These are phyloP conservation scores for Apocynum venetum DNA, from an alignment of 257 asterid genomes.

Conservation along the genomic window DNA sequence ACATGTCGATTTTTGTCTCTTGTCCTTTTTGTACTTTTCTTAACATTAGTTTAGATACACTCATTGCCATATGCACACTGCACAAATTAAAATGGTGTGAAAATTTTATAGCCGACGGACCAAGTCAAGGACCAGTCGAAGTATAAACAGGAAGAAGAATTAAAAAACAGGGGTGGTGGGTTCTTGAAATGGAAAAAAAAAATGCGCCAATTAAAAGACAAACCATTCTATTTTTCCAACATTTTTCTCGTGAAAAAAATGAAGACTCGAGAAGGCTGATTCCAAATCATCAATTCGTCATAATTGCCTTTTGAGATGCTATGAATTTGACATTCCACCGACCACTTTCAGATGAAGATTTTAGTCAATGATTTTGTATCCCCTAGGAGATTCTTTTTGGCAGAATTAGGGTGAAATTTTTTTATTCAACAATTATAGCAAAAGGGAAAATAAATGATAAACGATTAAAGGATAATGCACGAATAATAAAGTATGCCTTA, in stretches of 20 bases:
- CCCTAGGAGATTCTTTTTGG: background rate
- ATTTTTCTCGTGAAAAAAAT: background rate
- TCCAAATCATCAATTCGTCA: background rate
- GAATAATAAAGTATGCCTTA: too few species aligned
- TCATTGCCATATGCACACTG: too few species aligned
- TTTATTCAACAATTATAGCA: too few species aligned
- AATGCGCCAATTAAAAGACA: background rate
- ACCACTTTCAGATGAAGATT: background rate
- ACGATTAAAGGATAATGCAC: too few species aligned
- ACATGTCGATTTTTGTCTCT: too few species aligned
- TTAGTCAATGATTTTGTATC: background rate
- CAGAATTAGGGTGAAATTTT: background rate
- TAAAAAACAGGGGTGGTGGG: background rate
- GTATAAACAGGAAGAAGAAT: background rate
- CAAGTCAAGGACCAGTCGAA: background rate
- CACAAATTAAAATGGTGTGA: too few species aligned
- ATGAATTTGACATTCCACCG: background rate
- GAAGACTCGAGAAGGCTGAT: background rate
- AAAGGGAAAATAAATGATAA: too few species aligned
- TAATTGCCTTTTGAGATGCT: background rate
- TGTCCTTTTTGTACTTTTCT: too few species aligned
- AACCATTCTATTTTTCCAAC: background rate
- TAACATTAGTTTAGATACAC: too few species aligned
- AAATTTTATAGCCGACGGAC: too few species aligned
- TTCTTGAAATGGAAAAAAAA: background rate